Base-by-base conservation (phyloP, 2,329 filamentous ascomycete species). In the Xylaria sp. region DNA sequence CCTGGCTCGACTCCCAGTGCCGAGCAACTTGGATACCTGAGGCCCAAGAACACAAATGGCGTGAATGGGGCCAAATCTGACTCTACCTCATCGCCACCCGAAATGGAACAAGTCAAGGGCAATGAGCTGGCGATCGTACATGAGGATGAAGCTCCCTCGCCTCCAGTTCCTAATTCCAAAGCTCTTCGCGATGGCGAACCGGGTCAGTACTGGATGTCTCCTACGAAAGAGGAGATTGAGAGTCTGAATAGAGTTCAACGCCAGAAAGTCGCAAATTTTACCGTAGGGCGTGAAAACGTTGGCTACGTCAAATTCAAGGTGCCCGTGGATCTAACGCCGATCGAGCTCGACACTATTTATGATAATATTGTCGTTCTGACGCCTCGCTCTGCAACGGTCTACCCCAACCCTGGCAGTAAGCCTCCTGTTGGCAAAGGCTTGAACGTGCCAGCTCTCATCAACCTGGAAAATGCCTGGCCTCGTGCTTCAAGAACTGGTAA, bases 391-490 rank as follows among this genome's bases (percentile, higher is more conserved):
- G 93, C 94, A 28, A 97, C 95, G 0, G 96, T 98, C 8, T 99
- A 99, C 77, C 91, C 89, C 4, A 87, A 91, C 54, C 85, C 90
- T 50, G 86, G 87, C 5, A 90, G 90, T 78, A 99, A 98, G 82
- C 94, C 96, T 18, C 87, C 91, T 0, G 87, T 91, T 67, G 96
- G 97, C 67, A 93, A 94, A 77, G 95, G 94, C 6, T 86, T 99
- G 72, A 99, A 99, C 76, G 93, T 98, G 8, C 94, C 94, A 2
- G 93, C 96, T 0, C 90, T 88, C 46, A 94, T 99, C 72, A 89
- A 88, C n/a, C 87, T 99, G 12, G 91, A 96, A 78, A 95, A 98
- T 78, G 97, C 94, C 0, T 98, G 93, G 91, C 96, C 96, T 37
- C 92, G 95, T 66, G 87, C 86, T 76, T 81, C 75, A 77, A 88